Base-by-base conservation (phyloP, 257 asterid genomes). In the Eustoma russellianum region DNA sequence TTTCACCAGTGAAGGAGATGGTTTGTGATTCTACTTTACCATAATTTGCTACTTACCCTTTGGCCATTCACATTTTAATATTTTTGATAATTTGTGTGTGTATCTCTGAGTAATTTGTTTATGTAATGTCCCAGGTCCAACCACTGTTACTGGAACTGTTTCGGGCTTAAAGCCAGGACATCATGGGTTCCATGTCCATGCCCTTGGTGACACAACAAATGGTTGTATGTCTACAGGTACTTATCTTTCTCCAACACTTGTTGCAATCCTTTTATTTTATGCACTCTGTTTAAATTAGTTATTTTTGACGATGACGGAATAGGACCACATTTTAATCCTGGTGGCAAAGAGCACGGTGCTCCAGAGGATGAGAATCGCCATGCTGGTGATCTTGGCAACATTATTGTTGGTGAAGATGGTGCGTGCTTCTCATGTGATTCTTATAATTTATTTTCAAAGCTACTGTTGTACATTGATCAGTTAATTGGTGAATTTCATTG, bases 361-460 rank as follows among this genome's bases (percentile, higher is more conserved):
- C 97, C 99, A 40, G 77, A 66, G 2, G 99, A 92, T 55, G 91
- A 74, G 67, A 41, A n/a, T 62, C 97, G 97, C 57, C 99, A 92
- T 70, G 99, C 97, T 51, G 99, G 97, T 79, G 97, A 92, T 82
- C 97, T 92, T 70, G 99, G 99, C 15, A 88, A 92, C 58, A 57
- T 92, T 65, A 80, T 68, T 46, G 99, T 70, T 47, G 91, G 88
- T 33, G 91, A 68, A 33, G 94, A 92, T 73, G 99, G 99, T 92
- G 43, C 43, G 43, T 24, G 30, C 30, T 24, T 24, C 30, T 24
- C 30, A 24, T 24, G 30, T 24, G 3, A 24, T 24, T 24, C 30
- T 24, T 24, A 24, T 24, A 24, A 24, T 24, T 24, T 2, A 24
- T 24, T 24, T 24, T 24, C 30, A 24, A 24, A 24, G 3, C 30